A percentile compares a stretch with the other conserved stretches of the same genome.
Evolutionary conservation across 768 basidiomycete species (phyloP).

Genomic region (Leucocoprinus leucothites): DNA sequence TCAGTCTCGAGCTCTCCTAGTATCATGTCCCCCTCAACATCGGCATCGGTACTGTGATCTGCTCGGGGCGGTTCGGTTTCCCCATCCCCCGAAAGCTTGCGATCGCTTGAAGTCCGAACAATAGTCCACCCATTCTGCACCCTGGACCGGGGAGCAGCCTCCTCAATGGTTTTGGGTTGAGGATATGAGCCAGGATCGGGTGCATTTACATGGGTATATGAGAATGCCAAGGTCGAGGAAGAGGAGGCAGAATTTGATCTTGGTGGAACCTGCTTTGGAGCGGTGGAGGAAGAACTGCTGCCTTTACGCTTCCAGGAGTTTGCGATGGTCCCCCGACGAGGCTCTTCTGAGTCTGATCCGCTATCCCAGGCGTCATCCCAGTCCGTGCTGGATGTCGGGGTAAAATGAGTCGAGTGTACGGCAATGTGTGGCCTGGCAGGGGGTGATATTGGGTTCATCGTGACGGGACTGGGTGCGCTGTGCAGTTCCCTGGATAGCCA

Average conservation of each 20-base stretch:
- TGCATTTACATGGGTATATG: constrained; percentile 76
- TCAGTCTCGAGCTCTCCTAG: constrained; percentile 74
- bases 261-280: constrained; percentile 54
- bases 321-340: constrained; percentile 42
- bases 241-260: constrained; percentile 42
- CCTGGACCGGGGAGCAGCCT: not conserved
- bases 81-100: constrained; percentile 15
- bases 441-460: constrained; percentile 59
- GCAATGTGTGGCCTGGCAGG: constrained; percentile 74
- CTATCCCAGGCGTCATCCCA: constrained; percentile 84
- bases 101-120: constrained; percentile 40
- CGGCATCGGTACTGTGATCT: constrained; percentile 46
- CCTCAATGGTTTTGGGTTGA: constrained; percentile 22
- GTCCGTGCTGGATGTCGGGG: constrained; percentile 22
- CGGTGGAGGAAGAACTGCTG: constrained; percentile 26
- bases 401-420: constrained; percentile 50
- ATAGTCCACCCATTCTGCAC: constrained; percentile 75
- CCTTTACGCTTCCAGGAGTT: constrained; percentile 37
- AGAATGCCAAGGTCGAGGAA: constrained; percentile 69
- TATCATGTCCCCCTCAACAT: constrained; percentile 75
- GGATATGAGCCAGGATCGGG: constrained; percentile 79
- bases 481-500: not conserved
- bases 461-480: constrained; percentile 3
- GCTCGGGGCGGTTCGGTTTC: constrained; percentile 20
- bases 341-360: constrained; percentile 71